Base-by-base conservation (phyloP, 2,329 filamentous ascomycete genomes). In the Fusarium floridanum region DNA sequence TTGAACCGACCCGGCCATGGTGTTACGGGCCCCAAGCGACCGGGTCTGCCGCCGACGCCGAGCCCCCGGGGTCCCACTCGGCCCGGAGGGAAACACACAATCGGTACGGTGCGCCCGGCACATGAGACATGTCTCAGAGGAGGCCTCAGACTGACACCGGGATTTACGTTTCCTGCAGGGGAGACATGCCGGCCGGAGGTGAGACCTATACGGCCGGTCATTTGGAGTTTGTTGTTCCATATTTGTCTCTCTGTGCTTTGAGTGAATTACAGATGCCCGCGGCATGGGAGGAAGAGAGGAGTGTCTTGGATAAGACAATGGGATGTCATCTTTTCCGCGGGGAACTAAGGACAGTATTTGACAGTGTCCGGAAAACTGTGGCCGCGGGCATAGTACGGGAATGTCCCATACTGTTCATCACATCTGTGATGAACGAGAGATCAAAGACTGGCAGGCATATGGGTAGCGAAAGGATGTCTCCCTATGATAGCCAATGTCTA, bases 91-190 rank as follows among this genome's bases (percentile, higher is more conserved):
- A 64, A 89, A 90, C 59, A 86, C 83, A 67, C 90, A 91, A 27
- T 89, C 86, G 6, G 88, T 89, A 10, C 86, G 86, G 74, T 91
- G 88, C 22, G 89, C 86, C 43, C 86, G 86, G 79, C 90, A 92
- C 77, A 91, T 85, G 10, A 90, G 80, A 75, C 90, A 92, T 9
- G 85, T 84, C 61, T 86, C 82, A 2, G 87, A 85, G 6, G 85
- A 84, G 16, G 87, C 81, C 75, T 90, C 89, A 32, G 89, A 86
- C 20, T 89, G 90, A 78, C 90, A 92, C 73, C 90, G 85, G 3
- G 89, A 90, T 79, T 91, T 91, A 69, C 90, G 86, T 69, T 87
- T 87, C 63, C 90, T 86, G 77, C 90, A 92, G 16, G 89, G 83
- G 62, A 89, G 82, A 81, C 90, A 92, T 10, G 90, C 90, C 60